Evolutionary conservation across 1,284 basidiomycete species (phyloP).

Genomic region (Inonotus hispidus): DNA sequence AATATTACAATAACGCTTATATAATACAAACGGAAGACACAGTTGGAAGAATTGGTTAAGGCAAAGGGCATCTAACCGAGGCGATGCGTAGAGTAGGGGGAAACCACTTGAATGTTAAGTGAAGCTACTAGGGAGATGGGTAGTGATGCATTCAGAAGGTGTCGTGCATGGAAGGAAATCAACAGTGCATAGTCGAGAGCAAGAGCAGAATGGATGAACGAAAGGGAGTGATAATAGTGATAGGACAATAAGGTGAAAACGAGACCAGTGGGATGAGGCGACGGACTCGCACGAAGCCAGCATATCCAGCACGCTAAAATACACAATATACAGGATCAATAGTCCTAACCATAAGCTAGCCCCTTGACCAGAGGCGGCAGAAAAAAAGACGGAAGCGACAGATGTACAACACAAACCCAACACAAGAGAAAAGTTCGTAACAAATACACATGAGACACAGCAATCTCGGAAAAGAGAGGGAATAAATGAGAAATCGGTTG

Average conservation of each 20-base stretch:
- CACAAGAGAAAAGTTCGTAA: not conserved
- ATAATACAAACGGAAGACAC: constrained; percentile 2
- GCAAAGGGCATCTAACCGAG: not conserved
- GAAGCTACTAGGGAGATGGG: not conserved
- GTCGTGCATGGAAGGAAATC: not conserved
- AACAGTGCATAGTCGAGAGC: not conserved
- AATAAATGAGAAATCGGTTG: constrained; percentile 9
- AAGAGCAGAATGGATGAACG: not conserved
- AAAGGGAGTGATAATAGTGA: not conserved
- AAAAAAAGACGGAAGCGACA: constrained; percentile 2
- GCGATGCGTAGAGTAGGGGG: not conserved
- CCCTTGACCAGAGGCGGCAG: not conserved
- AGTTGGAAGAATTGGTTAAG: not conserved
- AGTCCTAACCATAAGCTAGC: constrained; percentile 3
- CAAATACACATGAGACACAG: not conserved
- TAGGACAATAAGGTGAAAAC: not conserved
- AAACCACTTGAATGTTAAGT: too few species aligned
- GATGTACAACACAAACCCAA: constrained; percentile 11
- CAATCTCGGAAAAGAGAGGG: constrained; percentile 12
- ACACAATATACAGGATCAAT: constrained; percentile 7
- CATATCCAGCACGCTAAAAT: not conserved
- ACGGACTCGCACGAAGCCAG: not conserved
- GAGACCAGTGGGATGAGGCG: not conserved
- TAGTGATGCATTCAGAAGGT: not conserved
- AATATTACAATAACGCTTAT: not conserved